phyloP scores from a whole-genome alignment of 257 asterid species.

The Mentha longifolia region DNA sequence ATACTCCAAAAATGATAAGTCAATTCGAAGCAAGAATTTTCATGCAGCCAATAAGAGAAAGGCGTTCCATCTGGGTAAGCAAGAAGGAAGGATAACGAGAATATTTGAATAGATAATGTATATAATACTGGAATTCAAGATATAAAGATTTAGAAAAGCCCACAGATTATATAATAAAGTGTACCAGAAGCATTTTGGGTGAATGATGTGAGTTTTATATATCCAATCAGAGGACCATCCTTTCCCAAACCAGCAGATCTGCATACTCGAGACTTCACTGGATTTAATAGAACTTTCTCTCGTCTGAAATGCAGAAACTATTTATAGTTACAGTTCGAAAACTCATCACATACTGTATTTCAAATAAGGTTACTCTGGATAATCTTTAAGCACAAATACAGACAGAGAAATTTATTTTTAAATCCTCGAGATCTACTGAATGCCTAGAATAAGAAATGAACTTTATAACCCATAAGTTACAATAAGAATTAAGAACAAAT shows the following conservation, averaged over 20 bases:
- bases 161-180: constrained; percentile 8
- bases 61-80: neutral
- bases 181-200: constrained; percentile 96
- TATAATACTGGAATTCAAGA: constrained; percentile 1
- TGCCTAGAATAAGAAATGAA: constrained; percentile 2
- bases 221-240: constrained; percentile 76
- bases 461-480: constrained; percentile 8
- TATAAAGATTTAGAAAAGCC: constrained; percentile 12
- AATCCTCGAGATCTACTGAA: constrained; percentile 12
- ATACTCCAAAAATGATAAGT: neutral
- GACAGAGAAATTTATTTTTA: neutral
- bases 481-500: constrained; percentile 2
- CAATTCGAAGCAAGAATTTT: neutral
- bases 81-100: constrained; percentile 7
- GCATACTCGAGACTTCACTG: constrained; percentile 94
- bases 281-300: constrained; percentile 78
- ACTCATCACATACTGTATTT: neutral
- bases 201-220: constrained; percentile 90
- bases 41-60: constrained; percentile 21
- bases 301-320: constrained; percentile 64
- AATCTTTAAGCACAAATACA: constrained; percentile 18
- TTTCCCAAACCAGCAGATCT: constrained; percentile 59
- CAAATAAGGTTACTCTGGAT: constrained; percentile 2
- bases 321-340: constrained; percentile 34
- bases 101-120: neutral